Evolutionary conservation across 345 rosid species (phyloP), one percentile per base, ranked within the genome.

Genomic region (Toxicodendron radicans): DNA sequence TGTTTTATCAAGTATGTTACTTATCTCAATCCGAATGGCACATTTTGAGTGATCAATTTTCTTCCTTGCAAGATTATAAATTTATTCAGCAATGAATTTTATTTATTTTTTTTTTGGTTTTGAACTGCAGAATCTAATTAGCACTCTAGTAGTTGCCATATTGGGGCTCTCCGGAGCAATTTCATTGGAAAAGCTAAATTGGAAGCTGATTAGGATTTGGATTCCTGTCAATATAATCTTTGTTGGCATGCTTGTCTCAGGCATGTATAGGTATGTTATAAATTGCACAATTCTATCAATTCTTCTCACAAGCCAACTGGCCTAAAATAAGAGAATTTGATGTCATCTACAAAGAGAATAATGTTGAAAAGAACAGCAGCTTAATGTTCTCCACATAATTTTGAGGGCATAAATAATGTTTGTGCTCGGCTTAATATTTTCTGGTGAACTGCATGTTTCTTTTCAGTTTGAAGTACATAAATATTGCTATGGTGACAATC

Each of bases 401-500:
- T 5, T 38, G 43, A 38, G 43, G 43, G 8, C 7, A 38, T 7
- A 5, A 7, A 38, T 38, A 18, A 14, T 7, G 3, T 16, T 45
- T 23, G 14, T 49, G 48, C 7, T 14, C 62, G 38, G 57, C 64
- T 75, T 73, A 38, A 68, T 72, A 21, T 60, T 58, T 48, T 71
- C 64, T 68, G 75, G 20, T 67, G 30, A 27, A 27, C 30, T 27
- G 61, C 43, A 16, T 69, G 62, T 57, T 72, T 66, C 63, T n/a
- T 82, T 89, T 77, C 94, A 95, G 98, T 79, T 85, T 95, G 90
- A 95, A 87, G 78, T 83, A 88, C 86, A 92, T 91, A 61, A 95
- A 92, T 66, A 85, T 95, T 20, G 97, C 99, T 74, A 95, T 95
- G 99, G 97, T 95, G 75, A 95, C 99, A 73, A 83, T 92, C 75